A percentile compares a stretch with the other conserved stretches of the same genome.
Evolutionary conservation across 345 rosid genomes (phyloP).

Genomic region (Arabidopsis arenosa): DNA sequence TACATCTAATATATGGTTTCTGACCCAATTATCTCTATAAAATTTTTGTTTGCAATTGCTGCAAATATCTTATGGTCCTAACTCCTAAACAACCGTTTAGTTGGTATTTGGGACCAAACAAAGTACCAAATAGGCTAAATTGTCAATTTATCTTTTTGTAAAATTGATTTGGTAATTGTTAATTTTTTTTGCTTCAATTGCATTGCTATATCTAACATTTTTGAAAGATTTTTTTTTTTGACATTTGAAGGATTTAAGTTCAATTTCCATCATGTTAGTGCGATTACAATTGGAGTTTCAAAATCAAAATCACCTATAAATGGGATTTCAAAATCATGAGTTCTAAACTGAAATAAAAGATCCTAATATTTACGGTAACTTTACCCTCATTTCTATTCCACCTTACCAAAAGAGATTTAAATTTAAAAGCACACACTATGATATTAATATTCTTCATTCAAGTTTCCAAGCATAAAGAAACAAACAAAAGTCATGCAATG

Average conservation of each 20-base stretch:
- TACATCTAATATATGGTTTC: too few species aligned
- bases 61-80: too few species aligned
- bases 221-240: not conserved
- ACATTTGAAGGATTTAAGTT: not conserved
- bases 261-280: not conserved
- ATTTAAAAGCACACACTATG: slow-evolving; percentile 16
- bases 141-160: too few species aligned
- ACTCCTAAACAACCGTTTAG: too few species aligned
- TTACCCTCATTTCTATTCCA: not conserved
- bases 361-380: not conserved
- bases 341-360: not conserved
- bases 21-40: too few species aligned
- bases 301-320: slow-evolving; percentile 7
- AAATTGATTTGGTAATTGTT: too few species aligned
- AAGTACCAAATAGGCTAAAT: too few species aligned
- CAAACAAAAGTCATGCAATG: slow-evolving; percentile 72
- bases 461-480: slow-evolving; percentile 91
- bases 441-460: slow-evolving; percentile 52
- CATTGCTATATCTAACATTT: too few species aligned
- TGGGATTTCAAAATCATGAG: not conserved
- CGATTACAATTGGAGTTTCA: not conserved
- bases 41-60: too few species aligned
- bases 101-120: too few species aligned
- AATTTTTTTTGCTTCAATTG: too few species aligned
- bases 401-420: slow-evolving; percentile 1